These are phyloP conservation scores for Aspergillus sclerotiicarbonarius DNA, from an alignment of 495 filamentous ascomycete genomes.

Conservation along the genomic window DNA sequence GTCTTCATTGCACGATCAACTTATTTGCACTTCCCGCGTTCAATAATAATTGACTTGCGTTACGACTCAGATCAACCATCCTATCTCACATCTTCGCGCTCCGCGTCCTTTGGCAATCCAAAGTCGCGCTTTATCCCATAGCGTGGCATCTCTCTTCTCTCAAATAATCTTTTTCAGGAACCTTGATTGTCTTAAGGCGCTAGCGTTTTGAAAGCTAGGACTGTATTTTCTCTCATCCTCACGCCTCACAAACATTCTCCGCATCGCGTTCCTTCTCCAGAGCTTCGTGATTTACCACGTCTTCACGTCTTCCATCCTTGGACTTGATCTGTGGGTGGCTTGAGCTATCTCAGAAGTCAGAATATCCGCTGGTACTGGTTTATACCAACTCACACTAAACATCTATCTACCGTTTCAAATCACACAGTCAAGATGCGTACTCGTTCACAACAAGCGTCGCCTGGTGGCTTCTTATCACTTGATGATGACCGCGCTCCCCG, in stretches of 20 bases:
- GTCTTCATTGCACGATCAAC: not conserved
- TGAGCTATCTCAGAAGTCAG: not conserved
- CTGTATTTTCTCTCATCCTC: not conserved
- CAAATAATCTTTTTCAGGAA: not conserved
- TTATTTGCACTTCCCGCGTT: not conserved
- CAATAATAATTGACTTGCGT: not conserved
- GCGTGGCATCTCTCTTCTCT: not conserved
- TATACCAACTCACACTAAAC: not conserved
- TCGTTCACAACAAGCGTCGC: conserved; percentile 25
- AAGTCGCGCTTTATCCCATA: not conserved
- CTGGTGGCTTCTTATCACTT: conserved; percentile 25
- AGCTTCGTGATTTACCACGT: not conserved
- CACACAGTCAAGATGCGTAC: conserved; percentile 24
- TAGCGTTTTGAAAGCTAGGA: not conserved
- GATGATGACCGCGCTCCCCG: conserved; percentile 16
- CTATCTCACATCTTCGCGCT: not conserved
- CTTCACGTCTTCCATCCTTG: not conserved
- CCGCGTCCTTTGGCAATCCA: not conserved
- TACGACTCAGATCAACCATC: not conserved
- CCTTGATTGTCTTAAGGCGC: not conserved
- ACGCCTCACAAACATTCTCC: not conserved
- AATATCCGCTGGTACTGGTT: not conserved
- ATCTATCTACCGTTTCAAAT: not conserved
- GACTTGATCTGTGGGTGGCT: not conserved
- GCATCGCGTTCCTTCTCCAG: not conserved